Conservation (phyloP, 305 asterid genomes). For the Solanum aculeatissimum region DNA sequence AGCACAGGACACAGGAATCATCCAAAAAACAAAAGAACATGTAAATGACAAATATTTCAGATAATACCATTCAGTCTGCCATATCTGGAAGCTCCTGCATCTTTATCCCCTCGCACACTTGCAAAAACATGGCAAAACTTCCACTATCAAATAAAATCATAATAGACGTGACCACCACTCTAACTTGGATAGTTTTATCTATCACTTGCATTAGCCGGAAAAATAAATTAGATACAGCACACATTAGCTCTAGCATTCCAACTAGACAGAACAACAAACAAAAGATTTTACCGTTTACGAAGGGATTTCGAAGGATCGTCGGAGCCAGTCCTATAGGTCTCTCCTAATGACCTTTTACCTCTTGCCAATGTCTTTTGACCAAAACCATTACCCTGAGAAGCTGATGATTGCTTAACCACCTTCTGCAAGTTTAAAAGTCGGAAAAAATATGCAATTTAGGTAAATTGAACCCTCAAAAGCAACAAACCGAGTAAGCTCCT, state of each 20-base stretch:
- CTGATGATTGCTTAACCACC: conserved; percentile 31
- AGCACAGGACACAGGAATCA: background rate
- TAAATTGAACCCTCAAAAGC: background rate
- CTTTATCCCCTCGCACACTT: conserved; percentile 21
- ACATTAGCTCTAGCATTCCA: background rate
- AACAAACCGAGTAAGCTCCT: background rate
- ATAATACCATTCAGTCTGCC: conserved; percentile 15
- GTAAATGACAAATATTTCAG: background rate
- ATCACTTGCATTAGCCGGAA: background rate
- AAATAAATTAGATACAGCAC: background rate
- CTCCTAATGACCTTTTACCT: conserved; percentile 20
- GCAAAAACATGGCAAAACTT: background rate
- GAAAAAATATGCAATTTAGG: background rate
- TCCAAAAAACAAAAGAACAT: background rate
- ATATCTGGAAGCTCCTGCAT: conserved; percentile 6
- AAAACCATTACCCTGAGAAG: conserved; percentile 11
- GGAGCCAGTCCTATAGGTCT: conserved; percentile 9
- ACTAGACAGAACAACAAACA: background rate
- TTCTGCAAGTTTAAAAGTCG: conserved; percentile 8
- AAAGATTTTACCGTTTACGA: conserved; percentile 12
- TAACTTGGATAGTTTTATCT: background rate
- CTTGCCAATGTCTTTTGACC: conserved; percentile 11
- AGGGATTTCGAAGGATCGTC: background rate
- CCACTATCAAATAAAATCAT: background rate
- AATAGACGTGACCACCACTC: background rate